Base-by-base conservation (phyloP, 2,329 filamentous ascomycete genomes). In the Aureobasidium sp. region DNA sequence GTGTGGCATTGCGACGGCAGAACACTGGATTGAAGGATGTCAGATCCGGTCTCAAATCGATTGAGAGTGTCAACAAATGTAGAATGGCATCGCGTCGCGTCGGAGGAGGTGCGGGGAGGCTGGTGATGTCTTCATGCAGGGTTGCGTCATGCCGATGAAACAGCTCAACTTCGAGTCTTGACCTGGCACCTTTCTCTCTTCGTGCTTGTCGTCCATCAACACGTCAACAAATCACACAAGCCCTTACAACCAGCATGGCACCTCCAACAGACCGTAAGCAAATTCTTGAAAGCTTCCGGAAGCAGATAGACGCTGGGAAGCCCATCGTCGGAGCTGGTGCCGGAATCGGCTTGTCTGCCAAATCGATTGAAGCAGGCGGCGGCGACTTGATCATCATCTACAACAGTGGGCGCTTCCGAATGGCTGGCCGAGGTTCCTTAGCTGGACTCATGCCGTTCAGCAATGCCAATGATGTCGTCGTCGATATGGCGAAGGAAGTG, bases 331-430 rank as follows among this genome's bases (percentile, higher is more conserved):
- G 86, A n/a, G 86, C 85, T 0, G 87, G 87, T 12, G 87, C 87
- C 27, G 85, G 86, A 47, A 88, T 87, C 63, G 87, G 87, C 0
- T 79, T 90, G 3, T 87, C 85, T 2, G 87, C 87, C 64, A 90
- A 90, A 68, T 87, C 82, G 68, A 82, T 88, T 65, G 87, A 90
- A 71, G 79, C 80, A 49, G 87, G 87, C 41, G 85, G 86, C 64
- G 84, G 82, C 15, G 86, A 89, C 68, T 75, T 90, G 45, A 88
- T 90, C 68, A 84, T 89, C 65, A 81, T 89, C 67, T 89, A 89
- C 77, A 89, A 89, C 72, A 86, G 83, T 41, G 87, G 87, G 0
- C 81, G 87, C 4, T 90, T 87, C 70, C 83, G 87, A 11, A 90
- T 90, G 87, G 87, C 86, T 0, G 87, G 87, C 0, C 78, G 84